These are phyloP conservation scores for Fraxinus cuspidata DNA, from an alignment of 257 asterid genomes.

Conservation along the genomic window DNA sequence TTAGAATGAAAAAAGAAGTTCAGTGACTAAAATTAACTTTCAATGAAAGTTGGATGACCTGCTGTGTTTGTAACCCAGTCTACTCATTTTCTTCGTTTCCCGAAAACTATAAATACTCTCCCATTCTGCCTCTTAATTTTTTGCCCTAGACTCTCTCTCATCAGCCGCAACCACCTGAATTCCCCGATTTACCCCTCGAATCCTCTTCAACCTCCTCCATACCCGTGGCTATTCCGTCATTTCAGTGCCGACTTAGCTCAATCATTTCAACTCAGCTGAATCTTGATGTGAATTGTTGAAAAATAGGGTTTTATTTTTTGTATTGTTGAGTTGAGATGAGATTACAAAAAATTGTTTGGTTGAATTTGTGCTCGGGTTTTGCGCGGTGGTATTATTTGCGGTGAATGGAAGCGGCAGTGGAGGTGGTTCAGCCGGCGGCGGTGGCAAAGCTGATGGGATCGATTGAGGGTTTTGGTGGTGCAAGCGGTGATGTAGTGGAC, in stretches of 20 bases:
- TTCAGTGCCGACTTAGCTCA: conserved; percentile 7
- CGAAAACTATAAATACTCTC: conserved; percentile 58
- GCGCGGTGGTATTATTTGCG: conserved; percentile 34
- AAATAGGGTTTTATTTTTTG: neutral
- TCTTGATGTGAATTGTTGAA: conserved; percentile 26
- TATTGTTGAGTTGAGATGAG: conserved; percentile 23
- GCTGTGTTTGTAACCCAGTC: conserved; percentile 16
- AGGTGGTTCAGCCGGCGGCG: conserved; percentile 36
- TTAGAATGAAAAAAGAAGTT: neutral
- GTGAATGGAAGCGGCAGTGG: conserved; percentile 43
- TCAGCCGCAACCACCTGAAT: conserved; percentile 39
- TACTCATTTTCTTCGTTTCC: conserved; percentile 39
- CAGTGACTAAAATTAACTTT: neutral
- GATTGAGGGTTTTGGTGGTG: conserved; percentile 47
- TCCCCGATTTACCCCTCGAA: conserved; percentile 13
- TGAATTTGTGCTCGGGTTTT: conserved; percentile 32
- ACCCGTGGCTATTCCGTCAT: neutral
- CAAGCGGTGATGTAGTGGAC: conserved; percentile 39
- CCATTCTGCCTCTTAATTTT: conserved; percentile 31
- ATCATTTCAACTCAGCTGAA: conserved; percentile 31
- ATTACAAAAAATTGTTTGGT: conserved; percentile 10
- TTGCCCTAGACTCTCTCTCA: conserved; percentile 36
- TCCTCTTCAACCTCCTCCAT: conserved; percentile 8
- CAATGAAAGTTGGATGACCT: neutral
- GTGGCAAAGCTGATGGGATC: conserved; percentile 64